phyloP scores from a whole-genome alignment of 768 basidiomycete genomes.

The Pulveroboletus sp. region DNA sequence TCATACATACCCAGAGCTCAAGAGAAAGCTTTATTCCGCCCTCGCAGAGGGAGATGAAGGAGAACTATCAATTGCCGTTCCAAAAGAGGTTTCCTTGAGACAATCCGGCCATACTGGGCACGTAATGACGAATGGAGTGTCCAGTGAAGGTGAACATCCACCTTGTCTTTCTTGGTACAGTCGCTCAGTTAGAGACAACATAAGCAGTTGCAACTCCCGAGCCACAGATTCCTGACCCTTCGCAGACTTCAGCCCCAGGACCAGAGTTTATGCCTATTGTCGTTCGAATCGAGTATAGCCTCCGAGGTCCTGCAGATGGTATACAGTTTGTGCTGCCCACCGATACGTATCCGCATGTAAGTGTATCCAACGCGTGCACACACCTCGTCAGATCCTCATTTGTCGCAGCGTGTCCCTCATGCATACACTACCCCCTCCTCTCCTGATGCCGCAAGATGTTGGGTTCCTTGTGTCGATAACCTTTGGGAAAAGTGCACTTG shows the following conservation, averaged over 20 bases:
- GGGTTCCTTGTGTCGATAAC: constrained; percentile 97
- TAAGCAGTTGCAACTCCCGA: constrained; percentile 71
- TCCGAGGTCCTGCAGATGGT: constrained; percentile 79
- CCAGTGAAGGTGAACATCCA: constrained; percentile 51
- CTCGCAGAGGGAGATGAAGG: constrained; percentile 91
- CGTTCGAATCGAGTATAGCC: constrained; percentile 74
- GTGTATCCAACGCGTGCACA: constrained; percentile 28
- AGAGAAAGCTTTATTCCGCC: constrained; percentile 87
- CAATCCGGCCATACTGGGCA: constrained; percentile 47
- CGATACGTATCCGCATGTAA: constrained; percentile 80
- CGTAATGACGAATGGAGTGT: constrained; percentile 35
- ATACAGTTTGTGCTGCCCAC: constrained; percentile 79
- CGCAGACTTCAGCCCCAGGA: constrained; percentile 33
- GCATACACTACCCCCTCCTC: constrained; percentile 85
- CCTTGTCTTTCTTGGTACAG: neutral
- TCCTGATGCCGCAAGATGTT: constrained; percentile 90
- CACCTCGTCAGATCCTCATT: constrained; percentile 13
- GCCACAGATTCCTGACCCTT: constrained; percentile 60
- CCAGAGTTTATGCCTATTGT: constrained; percentile 73
- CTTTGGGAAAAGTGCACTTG: constrained; percentile 96
- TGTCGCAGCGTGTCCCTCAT: constrained; percentile 79
- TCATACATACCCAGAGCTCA: constrained; percentile 88
- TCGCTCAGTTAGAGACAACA: constrained; percentile 5
- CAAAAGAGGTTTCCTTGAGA: constrained; percentile 62
- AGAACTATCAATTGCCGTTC: constrained; percentile 87